Base-by-base conservation (phyloP, 2,329 filamentous ascomycete species). In the Fusarium burgessii region DNA sequence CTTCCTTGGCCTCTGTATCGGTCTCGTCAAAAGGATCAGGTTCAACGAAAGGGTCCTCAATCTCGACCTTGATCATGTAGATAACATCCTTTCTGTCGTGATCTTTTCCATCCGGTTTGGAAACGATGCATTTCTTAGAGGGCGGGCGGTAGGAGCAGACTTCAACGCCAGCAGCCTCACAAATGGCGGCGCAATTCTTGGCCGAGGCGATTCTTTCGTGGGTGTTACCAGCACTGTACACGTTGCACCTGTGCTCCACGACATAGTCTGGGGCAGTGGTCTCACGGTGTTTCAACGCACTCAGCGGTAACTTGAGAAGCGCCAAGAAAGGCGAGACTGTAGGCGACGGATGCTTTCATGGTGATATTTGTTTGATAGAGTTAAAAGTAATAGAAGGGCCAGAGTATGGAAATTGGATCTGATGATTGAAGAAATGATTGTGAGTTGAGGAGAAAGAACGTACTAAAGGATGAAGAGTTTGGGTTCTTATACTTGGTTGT, bases 401-500 rank as follows among this genome's bases (percentile, higher is more conserved):
- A 10, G 43, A 27, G 25, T 18, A 14, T 23, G 23, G 23, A 23
- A 46, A 13, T 8, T 14, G 10, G 23, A 46, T 6, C n/a, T 7
- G 14, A 7, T 46, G 43, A 14, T 7, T 46, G 17, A 3, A 29
- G 29, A 35, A n/a, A 7, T 14, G 3, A 7, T 29, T 46, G 12
- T 46, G 18, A n/a, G 18, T 14, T 29, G 8, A 29, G 14, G 12
- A 46, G 18, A n/a, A 46, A 35, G 29, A 10, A 46, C 6, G 0
- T 6, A 2, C 11, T 1, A 3, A 42, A 23, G 15, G 11, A 4
- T 4, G 18, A 14, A 6, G 1, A 20, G 27, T 15, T 14, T 7
- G 3, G n/a, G 15, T 47, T 32, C 10, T 32, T 47, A 47, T 23
- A 13, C 5, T 10, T 8, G 14, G 6, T 7, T 17, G 3, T 15